Evolutionary conservation across 208 protist genomes (phyloP), one percentile per base, ranked within the genome.

Genomic region (Kentomonas sorsogonicus): DNA sequence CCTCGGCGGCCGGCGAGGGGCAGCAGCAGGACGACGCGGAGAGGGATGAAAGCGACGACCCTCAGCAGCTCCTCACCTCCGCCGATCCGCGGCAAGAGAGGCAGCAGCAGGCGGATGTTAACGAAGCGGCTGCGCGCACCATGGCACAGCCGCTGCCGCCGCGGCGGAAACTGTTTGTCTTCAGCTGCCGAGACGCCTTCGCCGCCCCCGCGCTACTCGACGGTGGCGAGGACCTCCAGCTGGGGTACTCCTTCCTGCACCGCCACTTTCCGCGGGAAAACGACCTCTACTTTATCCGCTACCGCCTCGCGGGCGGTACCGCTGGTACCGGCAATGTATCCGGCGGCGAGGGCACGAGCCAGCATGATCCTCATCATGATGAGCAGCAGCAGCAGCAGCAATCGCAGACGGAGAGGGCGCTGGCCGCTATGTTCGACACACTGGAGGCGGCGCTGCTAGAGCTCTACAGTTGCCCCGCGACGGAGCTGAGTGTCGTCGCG

Each of bases 221-320:
- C 60, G 82, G 82, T 23, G 86, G 86, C 13, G 86, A 93, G 36
- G 77, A 85, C 23, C 54, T 83, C 58, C 25, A 66, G 39, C 66
- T 73, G 36, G 86, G 86, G 9, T 83, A 83, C 63, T 69, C 63
- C 44, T 93, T 82, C 80, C 60, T 93, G 54, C 78, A 73, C 44
- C 23, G 53, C 26, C 60, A 60, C 26, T 84, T 63, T 23, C 81
- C 82, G 20, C 66, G 55, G 0, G 53, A 61, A 13, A 44, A 69
- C 10, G 59, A 50, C n/a, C n/a, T n/a, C n/a, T n/a, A n/a, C n/a
- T n/a, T n/a, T n/a, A n/a, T n/a, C n/a, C n/a, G n/a, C n/a, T n/a
- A n/a, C n/a, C n/a, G n/a, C n/a, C n/a, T n/a, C n/a, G n/a, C n/a
- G n/a, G n/a, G n/a, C n/a, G n/a, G n/a, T n/a, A n/a, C n/a, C n/a